Percentiles rank a stretch among this genome's conserved stretches.
These are phyloP conservation scores for Chlamydomonas sp. DNA, from an alignment of 139 green algal genomes.

Conservation along the genomic window DNA sequence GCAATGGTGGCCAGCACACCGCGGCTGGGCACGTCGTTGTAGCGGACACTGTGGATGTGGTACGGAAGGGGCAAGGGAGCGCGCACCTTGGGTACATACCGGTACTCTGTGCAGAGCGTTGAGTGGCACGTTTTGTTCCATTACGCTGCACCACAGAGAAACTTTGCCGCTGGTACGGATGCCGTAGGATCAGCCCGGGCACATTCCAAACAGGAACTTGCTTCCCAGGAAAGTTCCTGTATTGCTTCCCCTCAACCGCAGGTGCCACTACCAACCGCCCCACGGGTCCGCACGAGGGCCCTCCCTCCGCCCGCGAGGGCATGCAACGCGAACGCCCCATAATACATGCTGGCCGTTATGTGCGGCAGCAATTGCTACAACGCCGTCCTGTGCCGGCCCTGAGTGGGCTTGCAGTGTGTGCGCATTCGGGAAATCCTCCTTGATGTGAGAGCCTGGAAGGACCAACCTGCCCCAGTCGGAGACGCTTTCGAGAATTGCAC, in stretches of 20 bases:
- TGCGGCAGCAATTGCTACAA: not conserved
- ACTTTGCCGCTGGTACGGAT: too few relatives aligned
- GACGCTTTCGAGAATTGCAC: slow-evolving; percentile 33
- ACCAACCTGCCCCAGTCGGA: slow-evolving; percentile 13
- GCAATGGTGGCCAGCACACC: slow-evolving; percentile 21
- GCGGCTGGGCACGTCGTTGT: slow-evolving; percentile 11
- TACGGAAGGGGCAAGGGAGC: not conserved
- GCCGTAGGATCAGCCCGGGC: too few relatives aligned
- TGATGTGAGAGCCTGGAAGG: too few relatives aligned
- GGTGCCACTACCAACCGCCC: too few relatives aligned
- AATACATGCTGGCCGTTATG: not conserved
- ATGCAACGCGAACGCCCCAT: not conserved
- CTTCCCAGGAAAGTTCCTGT: too few relatives aligned
- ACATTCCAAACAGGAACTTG: too few relatives aligned
- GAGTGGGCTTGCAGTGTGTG: not conserved
- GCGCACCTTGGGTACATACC: not conserved
- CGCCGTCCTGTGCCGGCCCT: not conserved
- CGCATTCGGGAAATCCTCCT: too few relatives aligned
- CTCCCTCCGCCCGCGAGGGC: not conserved
- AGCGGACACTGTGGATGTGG: slow-evolving; percentile 12
- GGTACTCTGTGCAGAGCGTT: not conserved
- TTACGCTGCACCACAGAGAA: too few relatives aligned
- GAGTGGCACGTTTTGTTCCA: not conserved
- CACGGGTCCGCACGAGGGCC: not conserved
- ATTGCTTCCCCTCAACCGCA: too few relatives aligned